Evolutionary conservation across 2,329 filamentous ascomycete species (phyloP), one percentile per base, ranked within the genome.

Genomic region (Pseudocercospora crystallina): DNA sequence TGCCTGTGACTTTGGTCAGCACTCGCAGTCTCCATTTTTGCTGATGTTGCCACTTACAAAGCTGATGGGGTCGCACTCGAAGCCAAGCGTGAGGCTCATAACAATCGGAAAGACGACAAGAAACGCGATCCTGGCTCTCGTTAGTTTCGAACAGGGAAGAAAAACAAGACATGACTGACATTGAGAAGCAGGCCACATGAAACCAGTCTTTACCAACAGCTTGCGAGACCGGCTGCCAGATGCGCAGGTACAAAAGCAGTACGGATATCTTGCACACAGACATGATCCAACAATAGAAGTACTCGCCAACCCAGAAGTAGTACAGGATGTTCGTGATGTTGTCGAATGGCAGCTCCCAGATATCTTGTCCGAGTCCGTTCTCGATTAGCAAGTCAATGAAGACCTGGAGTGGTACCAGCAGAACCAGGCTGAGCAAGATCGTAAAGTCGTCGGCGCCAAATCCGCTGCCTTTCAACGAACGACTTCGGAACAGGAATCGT

Each of bases 51-150:
- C 12, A 42, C 46, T 17, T 38, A 43, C 46, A 32, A 29, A 46
- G 43, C 42, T 53, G 40, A 53, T 45, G 8, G 45, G 46, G n/a
- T 53, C 49, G 41, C 50, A 49, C 32, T 47, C 49, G n/a, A 47
- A 47, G 20, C 43, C 43, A 15, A 47, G 29, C 11, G 49, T 43
- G 15, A 52, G 39, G 39, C 49, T 52, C 43, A 47, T 43, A 12
- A 35, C 40, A 8, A 47, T 35, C 12, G 49, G 38, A 13, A 43
- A 52, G 10, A 36, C 13, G n/a, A 30, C 13, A 14, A 47, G 39
- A 12, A 52, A 35, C 5, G 20, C 39, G 7, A 47, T 47, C 20
- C 20, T 26, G 20, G 20, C 20, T 26, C 7, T 26, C 44, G 5
- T 29, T 4, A 17, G 39, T 29, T 13, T 39, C 9, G 36, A 15